Base-by-base conservation (phyloP, 805 yeast genomes). In the Zygotorulaspora sp. region DNA sequence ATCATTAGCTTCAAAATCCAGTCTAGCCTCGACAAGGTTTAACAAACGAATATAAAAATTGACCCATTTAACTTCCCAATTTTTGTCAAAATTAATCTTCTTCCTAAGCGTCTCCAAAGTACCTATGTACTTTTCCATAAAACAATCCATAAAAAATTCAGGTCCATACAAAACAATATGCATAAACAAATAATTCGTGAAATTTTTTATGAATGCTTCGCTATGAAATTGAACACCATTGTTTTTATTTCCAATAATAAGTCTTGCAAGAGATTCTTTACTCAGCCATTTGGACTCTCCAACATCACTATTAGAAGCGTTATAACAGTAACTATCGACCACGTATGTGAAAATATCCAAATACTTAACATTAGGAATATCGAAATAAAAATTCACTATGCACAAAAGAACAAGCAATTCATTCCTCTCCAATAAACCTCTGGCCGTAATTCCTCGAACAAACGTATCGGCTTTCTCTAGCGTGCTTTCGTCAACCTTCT, bases 311-410 rank as follows among this genome's bases (percentile, higher is more conserved):
- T 28, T 32, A 5, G 38, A 29, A 4, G 53, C 49, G 15, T 41
- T 41, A 5, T 14, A 8, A 13, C 45, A 48, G 24, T 42, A 45
- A 15, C 47, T 45, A 5, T 44, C 43, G 2, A 48, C 26, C 16
- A 50, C 44, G 26, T 33, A 34, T 14, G 46, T 43, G 23, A 39
- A 50, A 8, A 48, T 25, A n/a, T 38, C 32, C 27, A 39, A 16
- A 19, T 48, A 50, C n/a, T 34, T 36, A 19, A 50, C 16, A n/a
- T 45, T 47, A 1, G 53, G 55, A 13, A 49, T 43, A 18, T 51
- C 55, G 31, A 45, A 45, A 23, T 51, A 53, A 32, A 53, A 53
- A 35, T 53, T 53, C 13, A 51, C 28, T 25, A 53, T 40, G 26
- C 46, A 35, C 15, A 51, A 32, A 25, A 53, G 37, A 7, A 46